phyloP scores from a whole-genome alignment of 805 yeast species.

The Yarrowia hollandica region DNA sequence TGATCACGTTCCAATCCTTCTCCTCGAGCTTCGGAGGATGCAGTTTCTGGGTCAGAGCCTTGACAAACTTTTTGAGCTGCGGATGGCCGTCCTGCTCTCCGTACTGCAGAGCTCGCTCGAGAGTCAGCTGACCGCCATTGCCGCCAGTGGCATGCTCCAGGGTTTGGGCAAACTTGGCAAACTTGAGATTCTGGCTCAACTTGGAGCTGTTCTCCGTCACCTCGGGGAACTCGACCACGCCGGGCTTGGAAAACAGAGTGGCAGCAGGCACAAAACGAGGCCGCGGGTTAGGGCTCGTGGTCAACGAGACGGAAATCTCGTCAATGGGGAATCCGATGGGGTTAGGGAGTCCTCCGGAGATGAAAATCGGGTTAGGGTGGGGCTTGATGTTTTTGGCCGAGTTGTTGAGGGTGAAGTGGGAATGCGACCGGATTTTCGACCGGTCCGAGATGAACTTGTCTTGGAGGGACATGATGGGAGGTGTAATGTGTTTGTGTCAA shows the following conservation, averaged over 20 bases:
- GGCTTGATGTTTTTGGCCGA: not conserved
- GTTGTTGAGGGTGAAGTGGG: not conserved
- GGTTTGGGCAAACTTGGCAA: not conserved
- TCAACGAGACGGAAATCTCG: not conserved
- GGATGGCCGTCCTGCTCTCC: slow-evolving; percentile 22
- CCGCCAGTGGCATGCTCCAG: not conserved
- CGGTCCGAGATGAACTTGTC: slow-evolving; percentile 19
- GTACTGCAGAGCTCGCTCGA: slow-evolving; percentile 23
- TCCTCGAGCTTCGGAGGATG: slow-evolving; percentile 25
- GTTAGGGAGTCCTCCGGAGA: slow-evolving; percentile 19
- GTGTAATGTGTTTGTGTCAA: not conserved
- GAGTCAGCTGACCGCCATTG: slow-evolving; percentile 8
- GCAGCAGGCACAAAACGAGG: slow-evolving; percentile 22
- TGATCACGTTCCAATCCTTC: slow-evolving; percentile 11
- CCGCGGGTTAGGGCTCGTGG: not conserved
- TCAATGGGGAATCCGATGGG: slow-evolving; percentile 19
- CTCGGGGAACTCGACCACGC: slow-evolving; percentile 4
- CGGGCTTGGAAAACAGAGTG: not conserved
- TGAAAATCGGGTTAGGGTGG: slow-evolving; percentile 12
- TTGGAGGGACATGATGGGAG: not conserved
- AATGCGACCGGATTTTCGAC: not conserved
- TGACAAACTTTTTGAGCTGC: slow-evolving; percentile 8
- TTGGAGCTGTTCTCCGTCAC: not conserved
- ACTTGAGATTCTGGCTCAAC: slow-evolving; percentile 10
- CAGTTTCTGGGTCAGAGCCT: not conserved